Conservation (phyloP, 768 basidiomycete genomes). For the Suillus lakei region DNA sequence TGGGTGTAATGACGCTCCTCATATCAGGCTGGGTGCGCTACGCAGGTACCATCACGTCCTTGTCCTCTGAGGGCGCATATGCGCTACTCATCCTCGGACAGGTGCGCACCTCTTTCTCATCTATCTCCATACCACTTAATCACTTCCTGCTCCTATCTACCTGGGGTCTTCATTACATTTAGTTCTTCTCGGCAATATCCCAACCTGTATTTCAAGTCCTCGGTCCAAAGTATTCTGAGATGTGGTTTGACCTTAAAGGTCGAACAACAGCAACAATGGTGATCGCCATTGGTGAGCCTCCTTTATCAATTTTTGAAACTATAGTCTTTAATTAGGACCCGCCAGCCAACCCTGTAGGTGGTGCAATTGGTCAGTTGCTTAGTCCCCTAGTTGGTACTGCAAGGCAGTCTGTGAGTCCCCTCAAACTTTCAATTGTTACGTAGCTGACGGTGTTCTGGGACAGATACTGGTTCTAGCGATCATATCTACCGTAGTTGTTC, state of each 20-base stretch:
- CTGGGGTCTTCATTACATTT: background rate
- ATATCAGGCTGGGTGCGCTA: conserved; percentile 80
- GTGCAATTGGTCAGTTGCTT: conserved; percentile 73
- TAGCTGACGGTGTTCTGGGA: background rate
- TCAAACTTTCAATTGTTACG: background rate
- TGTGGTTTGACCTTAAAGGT: conserved; percentile 78
- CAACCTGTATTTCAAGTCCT: conserved; percentile 80
- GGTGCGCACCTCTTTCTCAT: conserved; percentile 39
- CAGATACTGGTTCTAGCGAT: conserved; percentile 76
- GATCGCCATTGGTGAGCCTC: conserved; percentile 46
- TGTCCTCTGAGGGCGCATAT: conserved; percentile 59
- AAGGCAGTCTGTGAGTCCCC: conserved; percentile 60
- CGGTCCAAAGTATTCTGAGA: conserved; percentile 81
- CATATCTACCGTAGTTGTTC: conserved; percentile 64
- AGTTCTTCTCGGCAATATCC: conserved; percentile 67
- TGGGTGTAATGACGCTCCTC: conserved; percentile 58
- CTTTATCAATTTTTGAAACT: background rate
- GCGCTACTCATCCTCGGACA: conserved; percentile 73
- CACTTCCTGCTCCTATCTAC: background rate
- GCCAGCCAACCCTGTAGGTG: conserved; percentile 74
- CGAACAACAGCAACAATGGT: conserved; percentile 81
- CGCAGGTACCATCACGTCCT: conserved; percentile 62
- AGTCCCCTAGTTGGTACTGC: conserved; percentile 63
- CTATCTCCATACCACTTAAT: background rate
- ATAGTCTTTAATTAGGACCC: background rate